These are phyloP conservation scores for Brettanomyces bruxellensis DNA, from an alignment of 805 yeast genomes.

Conservation along the genomic window DNA sequence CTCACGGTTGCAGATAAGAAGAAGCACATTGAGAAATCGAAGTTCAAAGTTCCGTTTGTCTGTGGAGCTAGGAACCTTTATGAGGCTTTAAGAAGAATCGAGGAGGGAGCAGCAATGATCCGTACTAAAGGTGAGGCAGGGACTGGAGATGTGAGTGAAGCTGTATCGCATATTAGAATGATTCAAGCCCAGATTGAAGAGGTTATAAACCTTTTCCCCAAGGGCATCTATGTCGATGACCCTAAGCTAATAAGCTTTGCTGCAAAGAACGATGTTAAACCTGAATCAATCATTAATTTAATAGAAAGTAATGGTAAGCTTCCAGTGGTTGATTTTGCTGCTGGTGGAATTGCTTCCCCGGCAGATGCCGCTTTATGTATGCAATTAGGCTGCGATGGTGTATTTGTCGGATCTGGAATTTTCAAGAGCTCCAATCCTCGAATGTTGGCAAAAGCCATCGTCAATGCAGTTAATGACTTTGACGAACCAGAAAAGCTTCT, in stretches of 20 bases:
- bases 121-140: conserved; percentile 88
- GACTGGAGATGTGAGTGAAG: conserved; percentile 79
- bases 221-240: conserved; percentile 27
- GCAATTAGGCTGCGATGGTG: conserved; percentile 76
- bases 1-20: conserved; percentile 72
- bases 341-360: conserved; percentile 86
- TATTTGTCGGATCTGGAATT: conserved; percentile 72
- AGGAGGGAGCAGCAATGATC: conserved; percentile 83
- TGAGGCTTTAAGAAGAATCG: conserved; percentile 69
- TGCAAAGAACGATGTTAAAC: conserved; percentile 49
- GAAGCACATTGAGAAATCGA: conserved; percentile 51
- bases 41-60: conserved; percentile 67
- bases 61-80: conserved; percentile 80
- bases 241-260: conserved; percentile 42
- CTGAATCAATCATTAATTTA: conserved; percentile 39
- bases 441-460: conserved; percentile 68
- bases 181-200: conserved; percentile 48
- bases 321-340: conserved; percentile 81
- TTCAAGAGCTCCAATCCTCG: conserved; percentile 69
- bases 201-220: conserved; percentile 20
- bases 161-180: conserved; percentile 62
- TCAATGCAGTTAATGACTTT: conserved; percentile 66
- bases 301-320: conserved; percentile 48
- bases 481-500: conserved; percentile 50
- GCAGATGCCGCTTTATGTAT: conserved; percentile 81